Evolutionary conservation across 257 asterid species (phyloP).

Genomic region (Gardenia jasminoides): DNA sequence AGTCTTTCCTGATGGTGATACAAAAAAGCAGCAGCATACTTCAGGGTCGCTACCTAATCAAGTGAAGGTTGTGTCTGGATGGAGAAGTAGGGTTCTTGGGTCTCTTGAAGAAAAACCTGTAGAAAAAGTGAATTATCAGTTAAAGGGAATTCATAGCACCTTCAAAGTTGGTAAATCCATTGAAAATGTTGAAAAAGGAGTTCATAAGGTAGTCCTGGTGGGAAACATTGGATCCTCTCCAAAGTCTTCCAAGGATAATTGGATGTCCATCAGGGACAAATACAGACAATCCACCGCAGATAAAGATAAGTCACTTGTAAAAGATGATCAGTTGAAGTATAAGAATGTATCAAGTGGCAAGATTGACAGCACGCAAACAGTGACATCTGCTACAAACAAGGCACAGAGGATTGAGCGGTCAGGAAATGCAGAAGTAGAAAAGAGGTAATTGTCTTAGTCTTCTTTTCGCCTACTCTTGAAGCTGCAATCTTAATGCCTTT

Average conservation of each 20-base stretch:
- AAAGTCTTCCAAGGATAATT: constrained; percentile 21
- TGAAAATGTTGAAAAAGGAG: constrained; percentile 21
- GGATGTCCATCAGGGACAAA: constrained; percentile 21
- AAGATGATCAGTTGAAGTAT: constrained; percentile 22
- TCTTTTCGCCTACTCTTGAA: constrained; percentile 22
- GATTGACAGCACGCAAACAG: not conserved
- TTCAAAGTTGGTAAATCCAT: constrained; percentile 24
- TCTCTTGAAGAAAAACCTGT: constrained; percentile 24
- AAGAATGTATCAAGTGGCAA: constrained; percentile 24
- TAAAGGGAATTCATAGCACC: constrained; percentile 12
- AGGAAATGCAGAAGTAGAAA: constrained; percentile 35
- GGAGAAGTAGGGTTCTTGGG: constrained; percentile 49
- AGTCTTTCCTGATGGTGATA: constrained; percentile 45
- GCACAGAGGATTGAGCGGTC: constrained; percentile 20
- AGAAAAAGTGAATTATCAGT: constrained; percentile 22
- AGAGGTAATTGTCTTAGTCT: constrained; percentile 36
- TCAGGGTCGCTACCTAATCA: constrained; percentile 24
- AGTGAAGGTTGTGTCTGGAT: constrained; percentile 26
- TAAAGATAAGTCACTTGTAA: constrained; percentile 26
- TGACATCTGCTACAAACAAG: constrained; percentile 13
- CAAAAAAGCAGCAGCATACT: constrained; percentile 25
- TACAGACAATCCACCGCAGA: constrained; percentile 31
- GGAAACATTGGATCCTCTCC: constrained; percentile 22
- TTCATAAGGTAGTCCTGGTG: constrained; percentile 19
- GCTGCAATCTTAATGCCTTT: constrained; percentile 13